Evolutionary conservation across 768 basidiomycete species (phyloP).

Genomic region (Suillus alpinus): DNA sequence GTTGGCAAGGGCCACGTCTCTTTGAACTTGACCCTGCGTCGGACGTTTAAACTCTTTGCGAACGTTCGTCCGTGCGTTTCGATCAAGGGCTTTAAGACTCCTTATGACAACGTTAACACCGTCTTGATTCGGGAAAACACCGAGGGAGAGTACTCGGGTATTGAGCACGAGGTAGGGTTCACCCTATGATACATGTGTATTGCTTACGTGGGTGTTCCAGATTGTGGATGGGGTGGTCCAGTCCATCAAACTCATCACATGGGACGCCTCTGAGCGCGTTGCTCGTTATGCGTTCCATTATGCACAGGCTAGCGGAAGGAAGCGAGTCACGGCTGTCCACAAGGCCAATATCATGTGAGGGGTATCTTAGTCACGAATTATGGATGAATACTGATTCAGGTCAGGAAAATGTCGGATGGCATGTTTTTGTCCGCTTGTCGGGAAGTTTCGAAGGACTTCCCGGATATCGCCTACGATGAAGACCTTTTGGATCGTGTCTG

Average conservation of each 20-base stretch:
- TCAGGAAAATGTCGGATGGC: conserved; percentile 99
- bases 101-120: conserved; percentile 97
- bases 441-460: conserved; percentile 93
- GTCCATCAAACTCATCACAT: conserved; percentile 99
- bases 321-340: conserved; percentile 96
- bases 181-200: conserved; percentile 2
- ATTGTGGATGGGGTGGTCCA: conserved; percentile 97
- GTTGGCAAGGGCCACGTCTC: conserved; percentile 99
- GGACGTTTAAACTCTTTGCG: conserved; percentile 98
- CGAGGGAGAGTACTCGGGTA: conserved; percentile 99
- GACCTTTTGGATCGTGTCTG: conserved; percentile 97
- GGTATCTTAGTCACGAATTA: not conserved
- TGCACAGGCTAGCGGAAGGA: conserved; percentile 82
- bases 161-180: conserved; percentile 87
- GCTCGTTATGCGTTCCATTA: conserved; percentile 99
- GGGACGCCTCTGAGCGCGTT: conserved; percentile 97
- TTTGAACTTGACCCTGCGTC: conserved; percentile 91
- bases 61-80: conserved; percentile 97
- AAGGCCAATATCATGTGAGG: conserved; percentile 98
- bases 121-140: conserved; percentile 99
- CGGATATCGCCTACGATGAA: conserved; percentile 91
- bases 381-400: conserved; percentile 14
- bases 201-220: conserved; percentile 37
- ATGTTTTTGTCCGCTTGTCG: conserved; percentile 99
- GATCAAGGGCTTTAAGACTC: conserved; percentile 95